Base-by-base conservation (phyloP, 2,329 filamentous ascomycete species). In the Verticillium klebahnii region DNA sequence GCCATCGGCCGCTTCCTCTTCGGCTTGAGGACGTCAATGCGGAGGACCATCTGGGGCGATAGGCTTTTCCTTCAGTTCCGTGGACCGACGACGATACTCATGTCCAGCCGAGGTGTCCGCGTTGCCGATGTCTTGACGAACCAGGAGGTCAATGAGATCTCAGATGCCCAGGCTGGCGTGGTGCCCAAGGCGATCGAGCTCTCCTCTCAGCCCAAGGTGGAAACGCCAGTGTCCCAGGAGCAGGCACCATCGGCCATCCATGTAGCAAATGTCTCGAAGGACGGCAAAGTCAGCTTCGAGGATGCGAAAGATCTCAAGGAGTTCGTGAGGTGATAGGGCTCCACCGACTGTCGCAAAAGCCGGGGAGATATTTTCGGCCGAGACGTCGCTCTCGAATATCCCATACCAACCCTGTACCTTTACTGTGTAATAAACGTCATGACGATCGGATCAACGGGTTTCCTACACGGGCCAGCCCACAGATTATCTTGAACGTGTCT, bases 1-100 rank as follows among this genome's bases (percentile, higher is more conserved):
- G 79, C 84, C 9, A 66, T 92, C 1, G 83, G 88, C 52, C 82
- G 82, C n/a, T 71, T 86, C 34, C 74, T 90, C 8, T 91, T 90
- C 74, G 85, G 79, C 40, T 67, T 96, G 23, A 86, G 92, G 63
- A 97, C 93, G 0, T 88, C 89, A 78, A 82, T 89, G 52, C 85
- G 93, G 63, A 85, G 91, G 70, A 91, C 91, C 1, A 90, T 99
- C 61, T 98, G 93, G 92, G 95, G 95, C 25, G 95, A 99, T 73
- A 80, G 94, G 76, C 81, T 98, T 31, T 98, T 98, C 76, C 80
- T 99, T 36, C 90, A 91, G 71, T 97, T 99, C 73, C 85, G 89
- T 61, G 95, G 95, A 0, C 95, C 95, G 2, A 86, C 85, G 6
- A 97, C 91, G 2, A 85, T 99, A 57, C 82, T 98, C 54, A 80